Evolutionary conservation across 345 rosid species (phyloP), one percentile per base, ranked within the genome.

Genomic region (Lumnitzera littorea): DNA sequence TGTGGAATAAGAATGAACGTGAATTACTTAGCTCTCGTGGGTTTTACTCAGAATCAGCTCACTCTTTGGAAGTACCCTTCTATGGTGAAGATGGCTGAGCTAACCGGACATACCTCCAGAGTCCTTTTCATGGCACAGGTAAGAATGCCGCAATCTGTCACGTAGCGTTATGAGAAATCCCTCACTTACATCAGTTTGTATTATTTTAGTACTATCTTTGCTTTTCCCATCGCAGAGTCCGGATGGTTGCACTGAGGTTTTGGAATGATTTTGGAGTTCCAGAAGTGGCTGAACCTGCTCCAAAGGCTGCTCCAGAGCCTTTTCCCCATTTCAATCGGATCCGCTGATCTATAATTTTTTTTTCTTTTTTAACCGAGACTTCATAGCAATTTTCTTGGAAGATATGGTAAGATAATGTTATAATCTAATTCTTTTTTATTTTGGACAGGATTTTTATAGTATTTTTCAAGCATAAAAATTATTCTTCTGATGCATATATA

Each of bases 61-160:
- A 73, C 67, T 13, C 66, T 81, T 2, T 81, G 79, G 80, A 77
- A 73, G 48, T 78, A 75, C 31, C 79, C 80, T 9, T 78, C 72
- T 5, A 78, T 66, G 83, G 57, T 61, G 66, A 81, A 72, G 64
- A 73, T 75, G 64, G 70, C 69, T 1, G 79, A 81, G 66, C 73
- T 80, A 17, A 70, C 62, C 16, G 80, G 80, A 5, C 77, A 78
- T 15, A 73, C 78, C 2, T 73, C 78, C 1, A 68, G 83, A 54
- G 83, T 81, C 11, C 74, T 79, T 4, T 79, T 67, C 67, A 67
- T 72, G 80, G 70, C 78, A 15, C 80, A 71, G 70, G 79, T 78
- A 68, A 8, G 16, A 29, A n/a, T n/a, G n/a, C 15, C 29, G 3
- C 15, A 13, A 7, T 2, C 14, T 50, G 29, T 55, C 12, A 24